Conservation (phyloP, 352 stramenopile genomes). For the Nothophytophthora sp. region DNA sequence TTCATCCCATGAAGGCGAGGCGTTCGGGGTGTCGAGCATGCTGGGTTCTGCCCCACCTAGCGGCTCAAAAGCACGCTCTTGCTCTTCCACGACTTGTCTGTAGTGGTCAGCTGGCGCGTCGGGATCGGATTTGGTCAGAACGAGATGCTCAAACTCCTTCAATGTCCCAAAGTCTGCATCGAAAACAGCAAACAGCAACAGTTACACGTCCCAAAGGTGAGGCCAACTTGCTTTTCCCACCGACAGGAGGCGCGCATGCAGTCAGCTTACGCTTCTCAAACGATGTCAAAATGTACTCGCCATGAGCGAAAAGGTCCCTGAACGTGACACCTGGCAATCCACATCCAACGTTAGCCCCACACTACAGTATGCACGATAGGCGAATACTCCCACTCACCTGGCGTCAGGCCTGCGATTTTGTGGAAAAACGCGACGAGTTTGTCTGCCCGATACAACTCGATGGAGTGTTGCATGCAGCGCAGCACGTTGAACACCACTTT, state of each 20-base stretch:
- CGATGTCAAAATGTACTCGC: constrained; percentile 37
- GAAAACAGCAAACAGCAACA: constrained; percentile 1
- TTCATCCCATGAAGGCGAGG: too few relatives aligned
- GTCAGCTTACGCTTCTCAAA: constrained; percentile 48
- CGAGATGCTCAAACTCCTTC: constrained; percentile 35
- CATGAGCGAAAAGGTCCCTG: constrained; percentile 30
- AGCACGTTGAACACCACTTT: constrained; percentile 33
- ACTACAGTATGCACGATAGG: too few relatives aligned
- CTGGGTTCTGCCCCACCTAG: too few relatives aligned
- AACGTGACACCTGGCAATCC: constrained; percentile 29
- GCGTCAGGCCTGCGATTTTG: constrained; percentile 30
- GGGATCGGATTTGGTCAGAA: constrained; percentile 11
- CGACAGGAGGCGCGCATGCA: neutral
- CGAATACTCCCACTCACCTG: too few relatives aligned
- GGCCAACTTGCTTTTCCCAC: neutral
- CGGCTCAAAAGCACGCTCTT: too few relatives aligned
- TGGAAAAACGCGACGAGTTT: constrained; percentile 43
- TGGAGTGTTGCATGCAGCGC: constrained; percentile 36
- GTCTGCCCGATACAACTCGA: constrained; percentile 40
- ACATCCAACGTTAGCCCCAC: constrained; percentile 2
- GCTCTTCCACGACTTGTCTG: too few relatives aligned
- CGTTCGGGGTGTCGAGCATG: too few relatives aligned
- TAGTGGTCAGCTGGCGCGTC: neutral
- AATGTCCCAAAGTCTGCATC: constrained; percentile 38
- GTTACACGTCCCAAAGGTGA: too few relatives aligned